Evolutionary conservation across 2,329 filamentous ascomycete genomes (phyloP).

Genomic region (Curvularia verruculosa): DNA sequence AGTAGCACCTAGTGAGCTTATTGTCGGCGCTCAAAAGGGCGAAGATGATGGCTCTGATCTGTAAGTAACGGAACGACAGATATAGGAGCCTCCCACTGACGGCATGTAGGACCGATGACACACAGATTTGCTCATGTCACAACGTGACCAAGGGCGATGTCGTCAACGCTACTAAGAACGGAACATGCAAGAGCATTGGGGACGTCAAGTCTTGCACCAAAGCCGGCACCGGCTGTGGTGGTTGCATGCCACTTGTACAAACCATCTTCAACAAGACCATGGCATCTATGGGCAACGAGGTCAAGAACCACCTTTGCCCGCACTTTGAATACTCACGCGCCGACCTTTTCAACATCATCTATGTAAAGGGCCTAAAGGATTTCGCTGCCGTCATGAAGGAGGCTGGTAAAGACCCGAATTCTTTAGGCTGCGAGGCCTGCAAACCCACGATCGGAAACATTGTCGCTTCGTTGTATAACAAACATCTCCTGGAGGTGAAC

Average conservation of each 20-base stretch:
- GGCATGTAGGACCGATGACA: constrained; percentile 68
- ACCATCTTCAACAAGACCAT: constrained; percentile 91
- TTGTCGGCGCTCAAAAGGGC: constrained; percentile 75
- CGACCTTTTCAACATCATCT: constrained; percentile 89
- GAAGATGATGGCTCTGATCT: constrained; percentile 80
- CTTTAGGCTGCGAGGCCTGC: constrained; percentile 84
- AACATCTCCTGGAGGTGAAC: constrained; percentile 75
- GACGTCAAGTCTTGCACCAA: constrained; percentile 91
- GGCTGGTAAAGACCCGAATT: constrained; percentile 72
- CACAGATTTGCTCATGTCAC: constrained; percentile 91
- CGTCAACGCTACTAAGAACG: constrained; percentile 73
- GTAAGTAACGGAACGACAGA: constrained; percentile 39
- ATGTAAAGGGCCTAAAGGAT: constrained; percentile 76
- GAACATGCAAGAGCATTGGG: constrained; percentile 78
- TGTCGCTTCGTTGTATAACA: constrained; percentile 81
- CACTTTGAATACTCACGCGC: constrained; percentile 85
- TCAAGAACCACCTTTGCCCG: constrained; percentile 83
- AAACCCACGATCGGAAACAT: constrained; percentile 84
- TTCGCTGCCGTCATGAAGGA: constrained; percentile 79
- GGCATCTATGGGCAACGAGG: constrained; percentile 82
- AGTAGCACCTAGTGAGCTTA: constrained; percentile 79
- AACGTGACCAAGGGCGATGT: constrained; percentile 89
- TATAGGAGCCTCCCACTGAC: constrained; percentile 21
- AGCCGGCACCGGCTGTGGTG: constrained; percentile 87
- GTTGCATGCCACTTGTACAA: constrained; percentile 86